phyloP scores from a whole-genome alignment of 495 filamentous ascomycete genomes.

The Penicillium paxilli region DNA sequence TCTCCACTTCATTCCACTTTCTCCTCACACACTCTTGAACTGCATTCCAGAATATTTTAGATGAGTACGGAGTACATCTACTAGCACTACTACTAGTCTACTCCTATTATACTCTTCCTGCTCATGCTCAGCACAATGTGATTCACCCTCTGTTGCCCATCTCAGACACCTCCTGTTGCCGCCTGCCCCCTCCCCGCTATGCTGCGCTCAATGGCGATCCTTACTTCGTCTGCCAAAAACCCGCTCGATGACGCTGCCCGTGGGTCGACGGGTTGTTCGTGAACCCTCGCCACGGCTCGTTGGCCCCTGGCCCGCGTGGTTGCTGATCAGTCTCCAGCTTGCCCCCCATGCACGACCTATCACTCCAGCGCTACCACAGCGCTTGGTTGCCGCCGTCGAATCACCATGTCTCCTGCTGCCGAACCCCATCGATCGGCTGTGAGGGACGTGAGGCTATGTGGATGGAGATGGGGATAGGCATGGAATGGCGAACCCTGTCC shows the following conservation, averaged over 20 bases:
- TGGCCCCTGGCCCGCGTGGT: slow-evolving; percentile 29
- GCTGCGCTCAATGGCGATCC: too few relatives aligned
- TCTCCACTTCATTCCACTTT: too few relatives aligned
- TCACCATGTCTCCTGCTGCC: slow-evolving; percentile 9
- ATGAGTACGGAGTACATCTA: too few relatives aligned
- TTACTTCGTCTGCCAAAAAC: slow-evolving; percentile 12
- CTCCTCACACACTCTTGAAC: too few relatives aligned
- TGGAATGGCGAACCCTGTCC: background rate
- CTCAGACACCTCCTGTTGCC: too few relatives aligned
- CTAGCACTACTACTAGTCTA: too few relatives aligned
- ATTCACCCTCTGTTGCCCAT: too few relatives aligned
- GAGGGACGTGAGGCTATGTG: slow-evolving; percentile 1
- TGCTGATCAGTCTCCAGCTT: slow-evolving; percentile 17
- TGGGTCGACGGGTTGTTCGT: slow-evolving; percentile 21
- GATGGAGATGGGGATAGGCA: background rate
- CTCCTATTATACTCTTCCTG: too few relatives aligned
- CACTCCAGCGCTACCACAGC: slow-evolving; percentile 9
- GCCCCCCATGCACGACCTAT: slow-evolving; percentile 23
- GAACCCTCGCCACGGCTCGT: slow-evolving; percentile 20
- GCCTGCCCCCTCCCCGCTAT: too few relatives aligned
- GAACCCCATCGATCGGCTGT: slow-evolving; percentile 23
- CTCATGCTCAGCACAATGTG: too few relatives aligned
- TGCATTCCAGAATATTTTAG: too few relatives aligned
- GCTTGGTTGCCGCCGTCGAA: slow-evolving; percentile 7
- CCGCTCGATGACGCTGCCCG: slow-evolving; percentile 29